Conservation (phyloP, 805 yeast genomes). For the Starmerella floris region DNA sequence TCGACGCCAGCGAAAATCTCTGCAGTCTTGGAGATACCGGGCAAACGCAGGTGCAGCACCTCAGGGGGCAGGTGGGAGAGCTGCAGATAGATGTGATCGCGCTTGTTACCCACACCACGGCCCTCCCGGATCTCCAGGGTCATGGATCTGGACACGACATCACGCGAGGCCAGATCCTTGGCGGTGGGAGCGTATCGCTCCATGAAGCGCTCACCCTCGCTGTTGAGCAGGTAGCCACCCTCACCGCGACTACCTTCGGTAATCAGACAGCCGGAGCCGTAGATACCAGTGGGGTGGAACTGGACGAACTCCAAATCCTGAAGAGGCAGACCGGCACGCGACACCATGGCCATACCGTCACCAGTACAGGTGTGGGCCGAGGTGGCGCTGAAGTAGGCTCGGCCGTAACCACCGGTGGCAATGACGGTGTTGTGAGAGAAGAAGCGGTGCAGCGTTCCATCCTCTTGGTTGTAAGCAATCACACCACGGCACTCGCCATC, state of each 20-base stretch:
- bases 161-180: constrained; percentile 96
- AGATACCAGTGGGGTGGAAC: constrained; percentile 99
- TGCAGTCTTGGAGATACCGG: constrained; percentile 98
- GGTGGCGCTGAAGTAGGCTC: constrained; percentile 97
- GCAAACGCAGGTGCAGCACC: constrained; percentile 87
- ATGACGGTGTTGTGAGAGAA: constrained; percentile 91
- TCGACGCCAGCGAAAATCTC: constrained; percentile 98
- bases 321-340: constrained; percentile 95
- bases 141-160: constrained; percentile 95
- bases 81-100: constrained; percentile 92
- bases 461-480: constrained; percentile 95
- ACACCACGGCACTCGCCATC: constrained; percentile 95
- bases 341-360: constrained; percentile 96
- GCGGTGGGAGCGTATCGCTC: constrained; percentile 99
- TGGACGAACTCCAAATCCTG: constrained; percentile 96
- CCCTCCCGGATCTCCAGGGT: constrained; percentile 98
- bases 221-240: constrained; percentile 93
- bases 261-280: constrained; percentile 96
- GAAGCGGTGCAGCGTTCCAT: constrained; percentile 95
- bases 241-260: constrained; percentile 99
- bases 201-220: constrained; percentile 99
- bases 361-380: constrained; percentile 99
- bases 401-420: constrained; percentile 98
- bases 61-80: constrained; percentile 85
- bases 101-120: constrained; percentile 94